Evolutionary conservation across 352 stramenopile species (phyloP), one percentile per base, ranked within the genome.

Genomic region (Phytophthora pluvialis): DNA sequence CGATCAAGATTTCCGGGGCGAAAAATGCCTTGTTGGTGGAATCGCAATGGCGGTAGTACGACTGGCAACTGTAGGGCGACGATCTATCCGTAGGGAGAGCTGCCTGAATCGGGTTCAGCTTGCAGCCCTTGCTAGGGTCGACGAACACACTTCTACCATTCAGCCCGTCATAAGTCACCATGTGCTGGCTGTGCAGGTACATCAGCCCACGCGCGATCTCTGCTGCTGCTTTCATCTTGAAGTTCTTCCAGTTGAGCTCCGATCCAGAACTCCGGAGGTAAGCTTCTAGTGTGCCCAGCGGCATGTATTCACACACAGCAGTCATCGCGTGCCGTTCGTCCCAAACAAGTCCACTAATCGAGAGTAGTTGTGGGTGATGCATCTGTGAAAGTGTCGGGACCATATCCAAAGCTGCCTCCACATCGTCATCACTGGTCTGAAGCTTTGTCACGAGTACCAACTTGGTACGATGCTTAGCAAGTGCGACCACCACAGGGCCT

Each of bases 171-270:
- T 93, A 93, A 21, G 82, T 83, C 21, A 89, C 65, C 60, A 77
- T 80, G 67, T 89, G 78, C 55, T 92, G 78, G 15, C 69, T 82
- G 72, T 95, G 84, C 25, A 95, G 44, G 42, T 93, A 91, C 82
- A 91, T 89, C 31, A 95, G 73, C 4, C 76, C 82, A 28, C 72
- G 76, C 1, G 84, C 78, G 28, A 95, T 76, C 42, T 93, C 72
- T 25, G 78, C 61, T 18, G 84, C 84, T 15, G 86, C 80, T 58
- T 88, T 86, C 50, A 90, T 79, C 72, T 93, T 93, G 63, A 91
- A 91, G 39, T 89, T 88, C 21, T 70, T 66, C 86, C 86, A 95
- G 39, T 82, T 89, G 2, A 92, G 70, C 11, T 78, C 54, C 4
- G 59, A 66, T 3, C 64, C 59, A 33, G 67, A 66, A 39, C 51